phyloP scores from a whole-genome alignment of 257 asterid species.

The Mentha longifolia region DNA sequence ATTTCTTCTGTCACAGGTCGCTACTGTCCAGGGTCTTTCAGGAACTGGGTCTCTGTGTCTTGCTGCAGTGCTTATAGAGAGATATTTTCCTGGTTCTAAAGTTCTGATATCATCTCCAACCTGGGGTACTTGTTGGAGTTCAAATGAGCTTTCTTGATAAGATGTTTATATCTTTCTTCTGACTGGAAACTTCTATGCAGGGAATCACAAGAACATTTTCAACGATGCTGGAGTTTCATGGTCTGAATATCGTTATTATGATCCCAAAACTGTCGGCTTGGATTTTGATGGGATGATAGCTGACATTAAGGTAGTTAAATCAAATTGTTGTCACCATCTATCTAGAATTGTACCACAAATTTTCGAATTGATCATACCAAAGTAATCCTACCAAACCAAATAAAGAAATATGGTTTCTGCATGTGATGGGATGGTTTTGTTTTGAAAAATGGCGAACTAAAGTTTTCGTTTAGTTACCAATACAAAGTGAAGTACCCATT shows the following conservation, averaged over 20 bases:
- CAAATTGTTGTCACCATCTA: constrained; percentile 22
- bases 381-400: neutral
- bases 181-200: constrained; percentile 47
- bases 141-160: constrained; percentile 27
- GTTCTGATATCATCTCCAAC: constrained; percentile 93
- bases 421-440: neutral
- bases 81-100: constrained; percentile 86
- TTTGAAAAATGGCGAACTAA: neutral
- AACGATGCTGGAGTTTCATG: constrained; percentile 92
- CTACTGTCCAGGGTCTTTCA: constrained; percentile 97
- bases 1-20: constrained; percentile 56
- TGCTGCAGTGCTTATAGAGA: constrained; percentile 89
- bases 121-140: constrained; percentile 67
- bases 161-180: constrained; percentile 27
- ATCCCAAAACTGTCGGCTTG: constrained; percentile 91
- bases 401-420: neutral
- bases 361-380: neutral
- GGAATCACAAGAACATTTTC: constrained; percentile 95
- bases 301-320: constrained; percentile 79
- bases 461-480: neutral
- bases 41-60: constrained; percentile 98
- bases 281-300: constrained; percentile 96
- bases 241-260: constrained; percentile 94
- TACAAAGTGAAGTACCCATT: neutral
- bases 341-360: constrained; percentile 10